Evolutionary conservation across 2,329 filamentous ascomycete genomes (phyloP).

Genomic region (Ascochyta koolunga): DNA sequence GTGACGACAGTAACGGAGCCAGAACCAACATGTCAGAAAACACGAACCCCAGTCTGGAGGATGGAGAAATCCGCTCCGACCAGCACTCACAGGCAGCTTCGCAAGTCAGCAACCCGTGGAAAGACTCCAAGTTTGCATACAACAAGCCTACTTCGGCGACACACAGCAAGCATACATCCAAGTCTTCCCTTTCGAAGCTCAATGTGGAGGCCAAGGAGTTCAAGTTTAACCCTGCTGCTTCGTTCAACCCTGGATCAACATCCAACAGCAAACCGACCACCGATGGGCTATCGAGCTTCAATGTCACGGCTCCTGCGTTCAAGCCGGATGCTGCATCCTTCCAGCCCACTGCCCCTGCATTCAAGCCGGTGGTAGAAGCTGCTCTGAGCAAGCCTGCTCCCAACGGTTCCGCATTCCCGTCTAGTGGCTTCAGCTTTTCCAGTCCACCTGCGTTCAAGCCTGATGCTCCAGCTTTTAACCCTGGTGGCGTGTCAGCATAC

Average conservation of each 20-base stretch:
- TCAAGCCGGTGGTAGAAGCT: constrained; percentile 34
- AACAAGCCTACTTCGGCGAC: constrained; percentile 39
- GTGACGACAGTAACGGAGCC: constrained; percentile 49
- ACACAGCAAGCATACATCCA: constrained; percentile 67
- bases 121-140: constrained; percentile 43
- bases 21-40: constrained; percentile 49
- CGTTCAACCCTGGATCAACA: constrained; percentile 56
- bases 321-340: constrained; percentile 69
- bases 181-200: constrained; percentile 75
- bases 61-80: constrained; percentile 36
- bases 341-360: constrained; percentile 32
- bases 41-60: constrained; percentile 48
- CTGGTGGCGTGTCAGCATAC: constrained; percentile 29
- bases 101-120: constrained; percentile 46
- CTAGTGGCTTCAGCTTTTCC: constrained; percentile 32
- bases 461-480: constrained; percentile 75
- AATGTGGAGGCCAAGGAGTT: constrained; percentile 92
- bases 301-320: constrained; percentile 73
- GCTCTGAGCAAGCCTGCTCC: constrained; percentile 1
- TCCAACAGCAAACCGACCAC: constrained; percentile 48
- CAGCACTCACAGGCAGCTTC: constrained; percentile 47
- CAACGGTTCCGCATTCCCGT: constrained; percentile 22
- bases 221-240: constrained; percentile 68
- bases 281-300: constrained; percentile 59
- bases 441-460: constrained; percentile 53